A percentile compares a stretch with the other conserved stretches of the same genome.
phyloP scores from a whole-genome alignment of 257 asterid species.

The Solanum arcanum region DNA sequence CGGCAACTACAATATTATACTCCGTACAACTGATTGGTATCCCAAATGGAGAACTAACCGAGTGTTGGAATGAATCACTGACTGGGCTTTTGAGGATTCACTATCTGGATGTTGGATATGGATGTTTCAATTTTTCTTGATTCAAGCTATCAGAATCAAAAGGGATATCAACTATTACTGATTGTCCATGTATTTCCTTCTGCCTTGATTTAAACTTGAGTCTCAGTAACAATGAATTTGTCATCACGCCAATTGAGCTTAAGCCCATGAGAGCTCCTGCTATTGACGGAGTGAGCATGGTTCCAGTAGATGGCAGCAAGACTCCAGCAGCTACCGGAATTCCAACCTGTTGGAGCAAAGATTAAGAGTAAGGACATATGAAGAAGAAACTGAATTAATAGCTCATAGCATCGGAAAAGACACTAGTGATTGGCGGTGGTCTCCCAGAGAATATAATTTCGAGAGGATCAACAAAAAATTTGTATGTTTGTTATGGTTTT shows the following conservation, averaged over 20 bases:
- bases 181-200: constrained; percentile 20
- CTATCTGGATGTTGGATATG: constrained; percentile 39
- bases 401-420: neutral
- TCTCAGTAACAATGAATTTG: constrained; percentile 76
- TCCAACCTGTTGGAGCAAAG: constrained; percentile 47
- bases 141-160: constrained; percentile 16
- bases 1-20: neutral
- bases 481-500: neutral
- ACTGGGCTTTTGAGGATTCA: neutral
- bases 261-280: constrained; percentile 99
- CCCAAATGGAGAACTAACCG: neutral
- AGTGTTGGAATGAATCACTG: neutral
- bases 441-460: neutral
- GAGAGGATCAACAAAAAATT: neutral
- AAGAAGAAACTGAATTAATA: neutral
- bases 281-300: constrained; percentile 90
- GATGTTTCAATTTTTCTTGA: constrained; percentile 25
- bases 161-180: constrained; percentile 28
- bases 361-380: neutral
- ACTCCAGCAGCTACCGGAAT: constrained; percentile 94
- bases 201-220: constrained; percentile 40
- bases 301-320: constrained; percentile 77
- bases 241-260: constrained; percentile 92
- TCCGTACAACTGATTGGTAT: neutral
- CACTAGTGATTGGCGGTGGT: neutral